Percentiles rank a stretch among this genome's conserved stretches.
Evolutionary conservation across 2,329 filamentous ascomycete species (phyloP).

Genomic region (Phaeomoniella chlamydospora): DNA sequence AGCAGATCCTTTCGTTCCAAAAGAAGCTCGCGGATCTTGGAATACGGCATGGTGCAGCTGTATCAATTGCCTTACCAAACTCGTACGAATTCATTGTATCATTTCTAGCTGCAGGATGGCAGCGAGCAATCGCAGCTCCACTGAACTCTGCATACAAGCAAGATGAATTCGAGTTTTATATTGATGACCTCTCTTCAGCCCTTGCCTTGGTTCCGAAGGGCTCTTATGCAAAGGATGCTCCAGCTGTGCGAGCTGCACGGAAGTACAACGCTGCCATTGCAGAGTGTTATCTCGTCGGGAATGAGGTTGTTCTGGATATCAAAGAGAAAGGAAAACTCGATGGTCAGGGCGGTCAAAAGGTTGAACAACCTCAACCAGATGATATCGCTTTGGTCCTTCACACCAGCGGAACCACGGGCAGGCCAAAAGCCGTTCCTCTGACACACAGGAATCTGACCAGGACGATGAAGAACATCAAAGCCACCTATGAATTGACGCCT

Average conservation of each 20-base stretch:
- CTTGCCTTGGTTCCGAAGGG: constrained; percentile 63
- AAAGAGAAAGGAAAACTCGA: constrained; percentile 59
- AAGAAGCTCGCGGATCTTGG: constrained; percentile 62
- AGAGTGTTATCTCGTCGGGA: constrained; percentile 67
- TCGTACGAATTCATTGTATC: constrained; percentile 80
- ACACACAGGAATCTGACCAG: constrained; percentile 68
- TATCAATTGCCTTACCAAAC: constrained; percentile 73
- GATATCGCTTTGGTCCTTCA: constrained; percentile 72
- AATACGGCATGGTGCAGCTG: constrained; percentile 52
- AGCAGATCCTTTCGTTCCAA: constrained; percentile 59
- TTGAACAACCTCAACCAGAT: constrained; percentile 50
- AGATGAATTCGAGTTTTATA: constrained; percentile 83
- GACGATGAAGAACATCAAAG: constrained; percentile 71
- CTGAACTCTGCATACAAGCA: constrained; percentile 82
- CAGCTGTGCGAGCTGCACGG: constrained; percentile 61
- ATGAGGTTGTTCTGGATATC: constrained; percentile 60
- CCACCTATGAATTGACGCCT: constrained; percentile 58
- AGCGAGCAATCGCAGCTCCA: constrained; percentile 71
- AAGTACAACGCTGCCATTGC: constrained; percentile 75
- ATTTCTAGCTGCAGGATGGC: constrained; percentile 75
- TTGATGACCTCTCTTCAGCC: constrained; percentile 70
- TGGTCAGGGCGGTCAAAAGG: constrained; percentile 29
- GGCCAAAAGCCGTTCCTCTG: constrained; percentile 60
- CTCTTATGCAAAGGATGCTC: constrained; percentile 48
- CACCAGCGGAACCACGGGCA: constrained; percentile 71